Evolutionary conservation across 495 filamentous ascomycete species (phyloP).

Genomic region (Aspergillus avenaceus): DNA sequence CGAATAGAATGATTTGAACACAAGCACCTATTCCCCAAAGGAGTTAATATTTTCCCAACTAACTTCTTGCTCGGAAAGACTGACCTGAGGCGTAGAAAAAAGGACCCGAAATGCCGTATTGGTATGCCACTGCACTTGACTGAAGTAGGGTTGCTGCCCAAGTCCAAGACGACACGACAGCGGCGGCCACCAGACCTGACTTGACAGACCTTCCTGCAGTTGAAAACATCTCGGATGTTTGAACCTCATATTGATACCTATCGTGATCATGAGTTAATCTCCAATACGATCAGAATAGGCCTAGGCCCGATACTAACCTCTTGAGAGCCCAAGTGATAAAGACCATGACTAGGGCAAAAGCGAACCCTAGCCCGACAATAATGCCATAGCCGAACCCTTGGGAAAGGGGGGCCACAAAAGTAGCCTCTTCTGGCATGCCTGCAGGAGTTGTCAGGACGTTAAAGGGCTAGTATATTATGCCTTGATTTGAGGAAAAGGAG

Average conservation of each 20-base stretch:
- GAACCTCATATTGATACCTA: constrained; percentile 87
- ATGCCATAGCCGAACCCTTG: constrained; percentile 81
- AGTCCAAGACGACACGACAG: constrained; percentile 95
- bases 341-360: constrained; percentile 79
- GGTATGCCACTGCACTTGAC: constrained; percentile 83
- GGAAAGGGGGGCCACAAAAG: constrained; percentile 53
- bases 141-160: constrained; percentile 67
- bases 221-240: constrained; percentile 96
- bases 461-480: no score
- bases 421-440: constrained; percentile 11
- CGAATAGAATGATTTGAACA: constrained; percentile 76
- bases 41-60: background rate
- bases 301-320: constrained; percentile 46
- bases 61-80: background rate
- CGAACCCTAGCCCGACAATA: constrained; percentile 69
- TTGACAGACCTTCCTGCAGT: constrained; percentile 94
- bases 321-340: constrained; percentile 76
- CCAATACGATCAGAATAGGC: no score
- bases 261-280: background rate
- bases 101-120: constrained; percentile 88
- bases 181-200: constrained; percentile 86
- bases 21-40: constrained; percentile 43
- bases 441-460: background rate
- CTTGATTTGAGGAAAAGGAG: background rate
- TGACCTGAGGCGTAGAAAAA: constrained; percentile 77